Conservation (phyloP, 176 grass and related monocot genomes). For the Bolboschoenus planiculmis region DNA sequence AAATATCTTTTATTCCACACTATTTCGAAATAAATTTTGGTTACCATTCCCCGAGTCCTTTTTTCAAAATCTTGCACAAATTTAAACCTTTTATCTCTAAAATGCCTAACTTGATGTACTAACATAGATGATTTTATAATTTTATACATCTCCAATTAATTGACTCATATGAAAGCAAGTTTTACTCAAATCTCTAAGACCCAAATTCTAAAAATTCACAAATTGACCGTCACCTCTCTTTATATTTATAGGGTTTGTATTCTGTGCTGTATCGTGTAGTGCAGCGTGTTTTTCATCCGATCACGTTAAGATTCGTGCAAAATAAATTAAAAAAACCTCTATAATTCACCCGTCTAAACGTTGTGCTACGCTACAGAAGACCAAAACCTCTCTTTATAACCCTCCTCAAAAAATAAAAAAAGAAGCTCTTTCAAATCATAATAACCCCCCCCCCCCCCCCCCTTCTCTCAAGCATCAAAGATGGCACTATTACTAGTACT, state of each 20-base stretch:
- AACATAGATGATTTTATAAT: not conserved
- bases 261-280: too few species aligned
- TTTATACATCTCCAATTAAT: not conserved
- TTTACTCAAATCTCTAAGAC: not conserved
- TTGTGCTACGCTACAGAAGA: too few species aligned
- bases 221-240: not conserved
- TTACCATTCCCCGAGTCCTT: too few species aligned
- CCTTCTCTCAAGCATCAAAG: not conserved
- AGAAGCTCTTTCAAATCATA: not conserved
- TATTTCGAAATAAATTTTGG: too few species aligned
- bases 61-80: too few species aligned
- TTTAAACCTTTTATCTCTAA: too few species aligned
- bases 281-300: too few species aligned
- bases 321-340: too few species aligned
- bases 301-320: too few species aligned
- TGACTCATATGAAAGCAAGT: not conserved
- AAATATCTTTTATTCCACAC: too few species aligned
- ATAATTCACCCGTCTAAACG: too few species aligned
- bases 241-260: conserved; percentile 15
- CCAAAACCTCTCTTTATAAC: not conserved
- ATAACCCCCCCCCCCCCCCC: not conserved
- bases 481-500: conserved; percentile 8
- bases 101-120: too few species aligned
- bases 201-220: not conserved
- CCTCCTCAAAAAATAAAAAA: not conserved